Conservation (phyloP, 2,329 filamentous ascomycete species). For the Hymenoscyphus scutula region DNA sequence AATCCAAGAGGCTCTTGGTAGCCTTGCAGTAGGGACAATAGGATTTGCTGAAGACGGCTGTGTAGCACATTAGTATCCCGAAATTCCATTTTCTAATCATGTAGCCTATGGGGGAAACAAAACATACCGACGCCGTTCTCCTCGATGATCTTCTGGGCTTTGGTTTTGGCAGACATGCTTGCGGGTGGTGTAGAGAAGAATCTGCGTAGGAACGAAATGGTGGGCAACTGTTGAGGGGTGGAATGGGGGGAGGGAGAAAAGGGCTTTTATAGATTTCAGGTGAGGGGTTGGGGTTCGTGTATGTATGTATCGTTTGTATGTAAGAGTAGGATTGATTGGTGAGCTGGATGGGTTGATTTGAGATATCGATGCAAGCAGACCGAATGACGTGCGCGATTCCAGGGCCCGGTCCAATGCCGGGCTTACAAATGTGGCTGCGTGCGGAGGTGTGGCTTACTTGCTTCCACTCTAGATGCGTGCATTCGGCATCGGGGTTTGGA, state of each 20-base stretch:
- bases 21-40: conserved; percentile 91
- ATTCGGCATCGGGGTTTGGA: too few species aligned
- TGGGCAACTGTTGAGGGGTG: conserved; percentile 29
- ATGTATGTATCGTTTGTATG: too few species aligned
- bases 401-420: neutral
- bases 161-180: conserved; percentile 78
- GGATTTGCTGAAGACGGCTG: conserved; percentile 93
- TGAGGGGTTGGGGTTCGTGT: neutral
- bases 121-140: conserved; percentile 78
- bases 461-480: too few species aligned
- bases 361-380: neutral
- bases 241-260: conserved; percentile 13
- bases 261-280: neutral
- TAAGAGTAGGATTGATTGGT: neutral
- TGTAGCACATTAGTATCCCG: conserved; percentile 14
- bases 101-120: neutral
- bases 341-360: neutral
- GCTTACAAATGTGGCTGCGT: neutral
- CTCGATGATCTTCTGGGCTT: conserved; percentile 83
- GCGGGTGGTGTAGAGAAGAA: conserved; percentile 67
- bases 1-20: conserved; percentile 72
- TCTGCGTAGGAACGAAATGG: conserved; percentile 67
- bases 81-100: too few species aligned
- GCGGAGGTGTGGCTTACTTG: neutral
- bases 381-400: neutral